These are phyloP conservation scores for Tulasnella calospora DNA, from an alignment of 768 basidiomycete genomes.

Conservation along the genomic window DNA sequence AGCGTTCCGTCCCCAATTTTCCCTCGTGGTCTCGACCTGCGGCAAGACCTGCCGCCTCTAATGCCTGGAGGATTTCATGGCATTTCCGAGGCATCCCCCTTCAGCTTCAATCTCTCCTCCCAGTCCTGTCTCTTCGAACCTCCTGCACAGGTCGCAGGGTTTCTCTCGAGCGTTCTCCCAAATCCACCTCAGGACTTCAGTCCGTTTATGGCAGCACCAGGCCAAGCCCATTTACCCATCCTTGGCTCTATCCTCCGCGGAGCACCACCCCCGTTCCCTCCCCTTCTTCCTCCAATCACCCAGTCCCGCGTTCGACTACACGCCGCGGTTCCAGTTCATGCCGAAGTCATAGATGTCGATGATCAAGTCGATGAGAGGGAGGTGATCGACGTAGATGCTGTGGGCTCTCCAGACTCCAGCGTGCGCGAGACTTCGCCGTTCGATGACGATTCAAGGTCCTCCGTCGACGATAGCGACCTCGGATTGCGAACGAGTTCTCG, in stretches of 20 bases:
- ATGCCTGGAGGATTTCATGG: neutral
- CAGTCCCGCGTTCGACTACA: neutral
- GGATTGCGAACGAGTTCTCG: neutral
- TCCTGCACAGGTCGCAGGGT: neutral
- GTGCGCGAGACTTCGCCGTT: neutral
- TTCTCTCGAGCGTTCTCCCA: neutral
- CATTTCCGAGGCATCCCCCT: neutral
- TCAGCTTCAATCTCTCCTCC: neutral
- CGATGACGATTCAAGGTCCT: neutral
- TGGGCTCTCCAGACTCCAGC: neutral
- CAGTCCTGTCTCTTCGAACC: neutral
- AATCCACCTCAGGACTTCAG: neutral
- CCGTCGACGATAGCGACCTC: neutral
- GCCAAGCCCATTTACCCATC: neutral
- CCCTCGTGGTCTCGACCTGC: neutral
- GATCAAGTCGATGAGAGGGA: neutral
- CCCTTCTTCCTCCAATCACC: neutral
- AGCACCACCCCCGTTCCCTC: neutral
- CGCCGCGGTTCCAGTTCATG: neutral
- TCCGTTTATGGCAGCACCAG: neutral
- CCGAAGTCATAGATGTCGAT: constrained; percentile 2
- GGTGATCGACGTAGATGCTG: constrained; percentile 6
- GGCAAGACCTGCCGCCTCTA: neutral
- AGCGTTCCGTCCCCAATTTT: constrained; percentile 3
- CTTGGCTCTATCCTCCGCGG: neutral